A percentile compares a stretch with the other conserved stretches of the same genome.
Evolutionary conservation across 2,329 filamentous ascomycete genomes (phyloP).

Genomic region (Aspergillus sp.): DNA sequence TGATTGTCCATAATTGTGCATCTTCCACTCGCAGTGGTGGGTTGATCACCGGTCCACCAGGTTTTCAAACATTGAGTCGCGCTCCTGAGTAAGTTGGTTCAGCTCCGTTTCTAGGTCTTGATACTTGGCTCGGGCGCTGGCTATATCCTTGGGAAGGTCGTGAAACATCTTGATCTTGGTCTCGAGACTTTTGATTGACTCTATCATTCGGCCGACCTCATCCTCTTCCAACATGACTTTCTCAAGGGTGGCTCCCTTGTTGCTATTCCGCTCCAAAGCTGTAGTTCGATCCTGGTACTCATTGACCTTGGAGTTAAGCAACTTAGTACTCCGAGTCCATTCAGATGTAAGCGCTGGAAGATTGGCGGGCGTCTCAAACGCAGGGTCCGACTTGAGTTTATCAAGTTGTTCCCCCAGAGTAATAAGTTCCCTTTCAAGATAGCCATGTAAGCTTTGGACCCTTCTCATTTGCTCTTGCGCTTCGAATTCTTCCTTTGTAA

Average conservation of each 20-base stretch:
- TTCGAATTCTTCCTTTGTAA: slow-evolving; percentile 56
- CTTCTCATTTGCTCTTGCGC: slow-evolving; percentile 57
- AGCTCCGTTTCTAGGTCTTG: slow-evolving; percentile 67
- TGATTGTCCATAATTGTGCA: not conserved
- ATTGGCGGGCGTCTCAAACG: slow-evolving; percentile 57
- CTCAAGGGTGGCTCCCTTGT: slow-evolving; percentile 40
- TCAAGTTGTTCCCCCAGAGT: slow-evolving; percentile 30
- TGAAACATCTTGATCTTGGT: slow-evolving; percentile 67
- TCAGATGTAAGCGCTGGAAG: slow-evolving; percentile 72
- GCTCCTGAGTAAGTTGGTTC: slow-evolving; percentile 57
- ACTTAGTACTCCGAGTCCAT: slow-evolving; percentile 68
- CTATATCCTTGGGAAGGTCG: slow-evolving; percentile 69
- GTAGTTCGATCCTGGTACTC: slow-evolving; percentile 63
- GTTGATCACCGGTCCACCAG: slow-evolving; percentile 53
- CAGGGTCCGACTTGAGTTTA: slow-evolving; percentile 31
- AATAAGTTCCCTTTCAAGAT: slow-evolving; percentile 55
- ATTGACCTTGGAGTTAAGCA: slow-evolving; percentile 63
- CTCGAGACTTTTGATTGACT: slow-evolving; percentile 64
- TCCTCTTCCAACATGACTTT: slow-evolving; percentile 60
- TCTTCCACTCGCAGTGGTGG: not conserved
- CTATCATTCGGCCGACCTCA: slow-evolving; percentile 58
- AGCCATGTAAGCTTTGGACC: slow-evolving; percentile 56
- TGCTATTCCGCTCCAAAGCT: slow-evolving; percentile 36
- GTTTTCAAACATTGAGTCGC: slow-evolving; percentile 74
- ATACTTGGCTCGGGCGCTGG: slow-evolving; percentile 68